Conservation (phyloP, 2,329 filamentous ascomycete genomes). For the Colletotrichum sp. region DNA sequence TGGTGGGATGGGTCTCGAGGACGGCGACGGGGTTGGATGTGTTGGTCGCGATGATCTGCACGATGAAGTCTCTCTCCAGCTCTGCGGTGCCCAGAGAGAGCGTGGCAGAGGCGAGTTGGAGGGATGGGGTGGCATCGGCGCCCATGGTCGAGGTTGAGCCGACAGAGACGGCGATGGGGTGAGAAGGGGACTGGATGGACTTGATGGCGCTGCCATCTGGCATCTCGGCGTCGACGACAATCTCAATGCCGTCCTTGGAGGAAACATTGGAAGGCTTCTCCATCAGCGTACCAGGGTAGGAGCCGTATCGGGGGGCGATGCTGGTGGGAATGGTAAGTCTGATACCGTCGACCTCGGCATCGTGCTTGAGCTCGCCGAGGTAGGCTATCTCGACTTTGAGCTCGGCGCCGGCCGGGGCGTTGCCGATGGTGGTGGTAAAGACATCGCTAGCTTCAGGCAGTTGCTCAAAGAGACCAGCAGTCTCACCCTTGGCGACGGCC, state of each 20-base stretch:
- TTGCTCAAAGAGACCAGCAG: slow-evolving; percentile 70
- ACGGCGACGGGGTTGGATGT: slow-evolving; percentile 66
- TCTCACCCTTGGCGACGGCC: slow-evolving; percentile 62
- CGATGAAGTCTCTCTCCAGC: slow-evolving; percentile 68
- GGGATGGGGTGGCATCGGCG: slow-evolving; percentile 49
- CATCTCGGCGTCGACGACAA: slow-evolving; percentile 47
- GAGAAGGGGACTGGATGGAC: slow-evolving; percentile 68
- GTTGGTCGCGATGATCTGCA: slow-evolving; percentile 66
- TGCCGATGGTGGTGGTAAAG: slow-evolving; percentile 71
- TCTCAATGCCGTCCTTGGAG: slow-evolving; percentile 19
- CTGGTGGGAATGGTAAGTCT: slow-evolving; percentile 71
- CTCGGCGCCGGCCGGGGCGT: slow-evolving; percentile 62
- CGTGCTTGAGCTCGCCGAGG: slow-evolving; percentile 74
- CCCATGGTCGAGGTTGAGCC: slow-evolving; percentile 56
- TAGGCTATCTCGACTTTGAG: slow-evolving; percentile 68
- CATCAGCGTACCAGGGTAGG: slow-evolving; percentile 39
- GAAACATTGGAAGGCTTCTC: slow-evolving; percentile 12
- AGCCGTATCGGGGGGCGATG: slow-evolving; percentile 71
- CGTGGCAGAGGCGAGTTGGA: slow-evolving; percentile 66
- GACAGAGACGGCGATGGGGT: slow-evolving; percentile 69
- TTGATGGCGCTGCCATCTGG: slow-evolving; percentile 60
- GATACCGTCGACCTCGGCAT: slow-evolving; percentile 69
- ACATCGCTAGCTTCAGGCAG: slow-evolving; percentile 64
- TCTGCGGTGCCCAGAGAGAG: slow-evolving; percentile 55
- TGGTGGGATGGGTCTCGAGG: slow-evolving; percentile 67